phyloP scores from a whole-genome alignment of 1,139 yeast genomes.

The Saccharomycopsis hybrid region DNA sequence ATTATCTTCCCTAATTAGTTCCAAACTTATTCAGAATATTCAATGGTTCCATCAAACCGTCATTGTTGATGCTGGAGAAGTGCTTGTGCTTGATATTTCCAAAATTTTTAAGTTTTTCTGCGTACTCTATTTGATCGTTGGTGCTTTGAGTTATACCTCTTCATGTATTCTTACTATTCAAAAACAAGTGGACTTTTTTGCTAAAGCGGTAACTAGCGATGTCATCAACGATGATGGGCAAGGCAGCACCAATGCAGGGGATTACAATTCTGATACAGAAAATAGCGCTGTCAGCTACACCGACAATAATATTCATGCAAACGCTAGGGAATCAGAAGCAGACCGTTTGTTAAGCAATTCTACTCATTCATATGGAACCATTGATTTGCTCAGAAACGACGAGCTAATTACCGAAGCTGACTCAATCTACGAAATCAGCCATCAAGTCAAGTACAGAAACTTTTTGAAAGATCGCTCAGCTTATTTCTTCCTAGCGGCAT shows the following conservation, averaged over 20 bases:
- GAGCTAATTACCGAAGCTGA: slow-evolving; percentile 18
- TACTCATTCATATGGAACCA: slow-evolving; percentile 1
- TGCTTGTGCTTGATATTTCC: slow-evolving; percentile 38
- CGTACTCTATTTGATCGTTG: slow-evolving; percentile 47
- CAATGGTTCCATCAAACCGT: slow-evolving; percentile 30
- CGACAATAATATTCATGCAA: no score
- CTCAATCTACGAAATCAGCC: slow-evolving; percentile 25
- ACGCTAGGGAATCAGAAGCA: background rate
- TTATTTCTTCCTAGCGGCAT: slow-evolving; percentile 55
- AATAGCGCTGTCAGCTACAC: no score
- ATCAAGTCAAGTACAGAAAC: slow-evolving; percentile 38
- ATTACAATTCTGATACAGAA: slow-evolving; percentile 6
- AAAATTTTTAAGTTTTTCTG: slow-evolving; percentile 56
- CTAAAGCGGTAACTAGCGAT: background rate
- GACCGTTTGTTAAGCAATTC: slow-evolving; percentile 1
- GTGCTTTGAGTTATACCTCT: slow-evolving; percentile 54
- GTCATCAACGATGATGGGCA: slow-evolving; percentile 19
- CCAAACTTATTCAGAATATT: slow-evolving; percentile 29
- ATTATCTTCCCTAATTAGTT: slow-evolving; percentile 58
- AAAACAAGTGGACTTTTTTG: slow-evolving; percentile 37
- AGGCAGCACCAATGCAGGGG: slow-evolving; percentile 15
- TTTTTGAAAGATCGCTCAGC: slow-evolving; percentile 62
- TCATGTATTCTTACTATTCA: slow-evolving; percentile 61
- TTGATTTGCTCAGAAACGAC: slow-evolving; percentile 10
- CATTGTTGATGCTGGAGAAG: slow-evolving; percentile 25